phyloP scores from a whole-genome alignment of 2,329 filamentous ascomycete species.

The Colletotrichum coccodes region DNA sequence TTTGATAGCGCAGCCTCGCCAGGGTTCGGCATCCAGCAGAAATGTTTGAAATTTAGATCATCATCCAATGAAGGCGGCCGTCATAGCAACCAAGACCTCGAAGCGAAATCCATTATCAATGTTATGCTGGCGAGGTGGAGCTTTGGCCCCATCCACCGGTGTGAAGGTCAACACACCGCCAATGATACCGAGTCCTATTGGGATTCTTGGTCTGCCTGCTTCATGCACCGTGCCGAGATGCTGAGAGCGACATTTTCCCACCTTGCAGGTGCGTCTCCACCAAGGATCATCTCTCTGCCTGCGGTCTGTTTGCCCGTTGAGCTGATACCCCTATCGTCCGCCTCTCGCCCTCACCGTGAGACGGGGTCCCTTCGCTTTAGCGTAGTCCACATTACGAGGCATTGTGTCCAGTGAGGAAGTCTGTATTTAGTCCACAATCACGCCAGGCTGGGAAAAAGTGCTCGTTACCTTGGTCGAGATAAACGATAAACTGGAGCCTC shows the following conservation, averaged over 20 bases:
- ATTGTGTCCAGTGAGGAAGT: constrained; percentile 13
- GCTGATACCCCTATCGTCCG: constrained; percentile 5
- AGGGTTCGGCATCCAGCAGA: constrained; percentile 23
- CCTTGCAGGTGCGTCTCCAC: constrained; percentile 21
- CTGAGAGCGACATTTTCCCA: constrained; percentile 29
- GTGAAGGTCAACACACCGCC: constrained; percentile 22
- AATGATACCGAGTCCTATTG: constrained; percentile 12
- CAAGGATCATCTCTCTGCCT: constrained; percentile 17
- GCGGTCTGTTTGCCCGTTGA: not conserved
- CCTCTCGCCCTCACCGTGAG: not conserved
- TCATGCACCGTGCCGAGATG: constrained; percentile 22
- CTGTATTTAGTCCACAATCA: constrained; percentile 9
- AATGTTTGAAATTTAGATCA: constrained; percentile 17
- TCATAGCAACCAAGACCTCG: constrained; percentile 4
- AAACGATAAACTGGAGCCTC: constrained; percentile 30
- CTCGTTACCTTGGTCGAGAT: constrained; percentile 27
- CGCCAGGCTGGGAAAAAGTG: constrained; percentile 25
- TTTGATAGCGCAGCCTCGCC: constrained; percentile 28
- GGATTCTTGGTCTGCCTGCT: constrained; percentile 11
- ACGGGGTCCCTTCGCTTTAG: constrained; percentile 10
- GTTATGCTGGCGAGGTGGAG: constrained; percentile 26
- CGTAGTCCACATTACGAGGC: constrained; percentile 15
- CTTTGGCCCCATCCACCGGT: constrained; percentile 18
- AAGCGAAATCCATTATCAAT: constrained; percentile 31
- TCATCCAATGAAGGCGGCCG: constrained; percentile 26